Evolutionary conservation across 192 early-diverging fungal species (phyloP).

Genomic region (Coemansia interrupta): DNA sequence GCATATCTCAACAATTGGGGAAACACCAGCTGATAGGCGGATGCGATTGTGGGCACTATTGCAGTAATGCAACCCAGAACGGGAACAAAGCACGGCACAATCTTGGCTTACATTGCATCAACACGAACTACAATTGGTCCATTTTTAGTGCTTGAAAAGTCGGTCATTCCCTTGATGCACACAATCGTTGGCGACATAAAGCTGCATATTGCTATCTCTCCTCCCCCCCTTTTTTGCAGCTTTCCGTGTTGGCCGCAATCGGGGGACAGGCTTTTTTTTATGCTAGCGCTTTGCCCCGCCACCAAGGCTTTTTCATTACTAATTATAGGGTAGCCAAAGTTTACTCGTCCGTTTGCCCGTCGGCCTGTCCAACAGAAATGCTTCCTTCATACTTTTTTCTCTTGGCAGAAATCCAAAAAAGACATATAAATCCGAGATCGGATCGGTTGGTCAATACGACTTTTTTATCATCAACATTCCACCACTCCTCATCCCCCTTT

Average conservation of each 20-base stretch:
- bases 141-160: conserved; percentile 1
- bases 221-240: not conserved
- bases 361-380: not conserved
- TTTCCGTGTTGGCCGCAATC: not conserved
- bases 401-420: too few relatives aligned
- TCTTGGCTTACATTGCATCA: conserved; percentile 2
- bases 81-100: not conserved
- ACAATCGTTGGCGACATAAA: conserved; percentile 2
- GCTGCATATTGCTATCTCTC: not conserved
- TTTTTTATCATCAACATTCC: too few relatives aligned
- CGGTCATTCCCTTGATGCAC: conserved; percentile 3
- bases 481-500: too few relatives aligned
- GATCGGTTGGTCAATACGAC: too few relatives aligned
- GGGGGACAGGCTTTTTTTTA: not conserved
- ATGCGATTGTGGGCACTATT: conserved; percentile 4
- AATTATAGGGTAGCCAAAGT: conserved; percentile 1
- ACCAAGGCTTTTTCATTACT: not conserved
- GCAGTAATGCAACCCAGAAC: not conserved
- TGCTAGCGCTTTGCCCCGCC: not conserved
- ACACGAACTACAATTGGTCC: conserved; percentile 1
- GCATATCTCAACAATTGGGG: conserved; percentile 12
- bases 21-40: not conserved
- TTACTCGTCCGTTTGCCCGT: not conserved
- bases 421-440: too few relatives aligned
- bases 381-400: not conserved